Evolutionary conservation across 164 flowering plant genomes (phyloP).

Genomic region (Aristolochia contorta): DNA sequence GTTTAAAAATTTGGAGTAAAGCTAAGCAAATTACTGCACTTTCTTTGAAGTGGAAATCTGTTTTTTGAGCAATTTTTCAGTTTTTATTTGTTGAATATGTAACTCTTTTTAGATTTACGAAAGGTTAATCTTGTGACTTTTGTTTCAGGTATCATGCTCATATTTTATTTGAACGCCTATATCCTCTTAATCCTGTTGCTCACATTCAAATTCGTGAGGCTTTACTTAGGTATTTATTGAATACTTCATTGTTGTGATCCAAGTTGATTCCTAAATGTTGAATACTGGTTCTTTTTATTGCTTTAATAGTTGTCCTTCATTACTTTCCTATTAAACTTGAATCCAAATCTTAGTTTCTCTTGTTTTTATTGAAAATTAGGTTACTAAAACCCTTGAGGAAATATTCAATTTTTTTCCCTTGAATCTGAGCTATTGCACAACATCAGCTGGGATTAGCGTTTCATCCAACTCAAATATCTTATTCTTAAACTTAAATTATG

Average conservation of each 20-base stretch:
- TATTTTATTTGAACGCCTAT: conserved; percentile 68
- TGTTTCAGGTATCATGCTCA: conserved; percentile 79
- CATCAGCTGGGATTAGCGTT: too few relatives aligned
- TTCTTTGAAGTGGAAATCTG: neutral
- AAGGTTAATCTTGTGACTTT: neutral
- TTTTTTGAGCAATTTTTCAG: neutral
- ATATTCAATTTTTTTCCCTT: too few relatives aligned
- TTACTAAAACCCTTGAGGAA: too few relatives aligned
- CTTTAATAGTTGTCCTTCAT: neutral
- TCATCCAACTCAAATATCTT: too few relatives aligned
- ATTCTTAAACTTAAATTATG: too few relatives aligned
- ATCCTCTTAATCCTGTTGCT: conserved; percentile 80
- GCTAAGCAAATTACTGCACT: too few relatives aligned
- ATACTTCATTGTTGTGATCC: neutral
- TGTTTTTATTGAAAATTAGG: too few relatives aligned
- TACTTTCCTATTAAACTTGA: too few relatives aligned
- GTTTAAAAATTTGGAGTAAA: too few relatives aligned
- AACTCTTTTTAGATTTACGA: neutral
- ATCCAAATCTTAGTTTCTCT: too few relatives aligned
- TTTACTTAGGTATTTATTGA: conserved; percentile 60
- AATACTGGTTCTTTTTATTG: neutral
- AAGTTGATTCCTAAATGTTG: neutral
- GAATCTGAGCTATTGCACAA: too few relatives aligned
- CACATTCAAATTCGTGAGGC: conserved; percentile 70
- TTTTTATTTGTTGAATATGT: neutral